Evolutionary conservation across 208 protist genomes (phyloP), one percentile per base, ranked within the genome.

Genomic region (Porcisia hertigi): DNA sequence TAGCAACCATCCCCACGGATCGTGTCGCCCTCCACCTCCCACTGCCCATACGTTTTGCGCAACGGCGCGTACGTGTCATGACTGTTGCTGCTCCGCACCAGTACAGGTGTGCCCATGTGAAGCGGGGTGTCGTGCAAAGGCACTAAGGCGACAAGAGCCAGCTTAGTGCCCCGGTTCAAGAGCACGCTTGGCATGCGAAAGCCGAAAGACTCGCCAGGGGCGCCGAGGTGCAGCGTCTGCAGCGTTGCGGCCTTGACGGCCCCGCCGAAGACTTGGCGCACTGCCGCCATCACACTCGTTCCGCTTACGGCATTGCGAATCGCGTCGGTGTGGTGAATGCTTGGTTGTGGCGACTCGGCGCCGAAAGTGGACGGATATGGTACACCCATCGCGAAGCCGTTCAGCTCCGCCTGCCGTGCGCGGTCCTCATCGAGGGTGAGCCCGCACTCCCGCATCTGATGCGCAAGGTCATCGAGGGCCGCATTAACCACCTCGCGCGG

Each of bases 221-320:
- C 80, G 7, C 86, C 91, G 41, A 95, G 83, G 65, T 97, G 90
- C 5, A 97, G 78, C 7, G 88, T 89, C 47, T 96, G 91, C 45
- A 95, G 81, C 36, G 84, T 80, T 3, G 72, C 63, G 23, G 81
- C 79, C 1, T 78, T 69, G n/a, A 97, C 91, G 0, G 88, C 79
- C 0, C 86, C 91, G 62, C 93, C 93, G 82, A 95, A 97, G n/a
- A 97, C 86, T 71, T 95, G 93, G 0, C 91, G 84, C 59, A 96
- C 87, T 14, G 89, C 85, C 0, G 93, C 80, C 93, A 97, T 95
- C 8, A 94, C 89, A 67, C 85, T 96, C 4, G 91, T 92, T 30
- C 93, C 91, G 55, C 89, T 90, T 12, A 92, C 88, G 1, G 91
- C 90, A 55, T 75, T 71, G 20, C 89, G 91, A 25, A 96, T 86